Evolutionary conservation across 2,329 filamentous ascomycete genomes (phyloP), one percentile per base, ranked within the genome.

Genomic region (Epichloe gansuensis): DNA sequence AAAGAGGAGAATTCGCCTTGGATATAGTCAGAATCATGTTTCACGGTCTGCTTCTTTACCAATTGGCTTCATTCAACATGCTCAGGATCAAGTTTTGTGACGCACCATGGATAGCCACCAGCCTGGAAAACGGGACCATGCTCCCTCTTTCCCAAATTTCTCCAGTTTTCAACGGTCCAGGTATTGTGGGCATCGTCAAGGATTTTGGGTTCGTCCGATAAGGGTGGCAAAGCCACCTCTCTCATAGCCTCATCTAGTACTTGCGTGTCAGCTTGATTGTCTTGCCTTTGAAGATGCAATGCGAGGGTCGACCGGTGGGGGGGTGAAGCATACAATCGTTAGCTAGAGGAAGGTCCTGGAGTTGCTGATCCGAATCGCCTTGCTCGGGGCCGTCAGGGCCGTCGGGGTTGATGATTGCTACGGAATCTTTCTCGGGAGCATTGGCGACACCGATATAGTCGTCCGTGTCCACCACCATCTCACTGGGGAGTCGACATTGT

Each of bases 1-100:
- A 64, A 98, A 98, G 66, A 98, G 90, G 13, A 98, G 79, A 61
- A 97, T 85, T 62, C 91, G 86, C 93, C 86, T 91, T 57, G 23
- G 46, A n/a, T 11, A 13, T 8, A 46, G 17, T 5, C 43, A 41
- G 41, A 39, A 37, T 51, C 8, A 51, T 4, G 21, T 25, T 7
- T 28, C 9, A 45, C 28, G 13, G 34, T 5, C 15, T 13, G 34
- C 41, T 39, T 45, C 23, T 12, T 38, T 3, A 38, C 42, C 34
- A 13, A 34, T 50, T n/a, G 31, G 15, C 4, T n/a, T 21, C 12
- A 23, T 3, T 31, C 25, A 17, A 17, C 5, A 50, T 49, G 41
- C 9, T 8, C 0, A 35, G 31, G 13, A 50, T 25, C 12, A 48
- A 48, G 47, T 3, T 4, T 37, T 21, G 49, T 35, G 23, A 71